Evolutionary conservation across 805 yeast genomes (phyloP), one percentile per base, ranked within the genome.

Genomic region (Schwanniomyces sp.): DNA sequence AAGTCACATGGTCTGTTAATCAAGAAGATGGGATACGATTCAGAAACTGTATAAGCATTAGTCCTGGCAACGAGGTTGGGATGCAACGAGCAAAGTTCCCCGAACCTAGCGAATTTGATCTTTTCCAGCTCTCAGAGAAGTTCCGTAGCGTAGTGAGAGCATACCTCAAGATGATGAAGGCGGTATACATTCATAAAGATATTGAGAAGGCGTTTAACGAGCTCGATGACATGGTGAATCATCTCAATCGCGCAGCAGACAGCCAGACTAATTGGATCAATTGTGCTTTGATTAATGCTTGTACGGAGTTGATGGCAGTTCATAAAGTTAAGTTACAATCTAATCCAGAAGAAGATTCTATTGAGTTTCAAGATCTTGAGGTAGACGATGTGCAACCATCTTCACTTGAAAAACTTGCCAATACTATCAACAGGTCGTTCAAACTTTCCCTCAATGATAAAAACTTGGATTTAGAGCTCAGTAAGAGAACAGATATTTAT

Each of bases 401-500:
- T 17, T 53, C 65, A 5, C 52, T 79, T 49, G 87, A 83, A 47
- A 73, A 71, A 40, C 77, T 88, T 37, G 84, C 88, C 0, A 71
- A 83, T 50, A 75, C 85, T 2, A 74, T 90, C 46, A 90, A 89
- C 63, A 76, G 82, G 50, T 79, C 91, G 6, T 86, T 89, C 67
- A 88, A 86, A 48, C 61, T 86, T 4, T 88, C 96, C 52, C 70
- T 91, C 39, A 88, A 87, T 52, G 97, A 91, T 64, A 77, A 91
- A 48, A 82, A 82, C 50, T 78, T 80, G n/a, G 78, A 78, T 25
- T 41, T 63, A 17, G 43, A 41, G 0, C 56, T 57, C 11, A 80
- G 85, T 50, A 86, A 87, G 59, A 76, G 84, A 56, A 64, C 67
- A 52, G 87, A 85, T 43, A 83, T 86, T 16, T 88, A 85, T 64